Percentiles rank a stretch among this genome's conserved stretches.
Evolutionary conservation across 2,329 filamentous ascomycete species (phyloP).

Genomic region (Sclerotinia borealis): DNA sequence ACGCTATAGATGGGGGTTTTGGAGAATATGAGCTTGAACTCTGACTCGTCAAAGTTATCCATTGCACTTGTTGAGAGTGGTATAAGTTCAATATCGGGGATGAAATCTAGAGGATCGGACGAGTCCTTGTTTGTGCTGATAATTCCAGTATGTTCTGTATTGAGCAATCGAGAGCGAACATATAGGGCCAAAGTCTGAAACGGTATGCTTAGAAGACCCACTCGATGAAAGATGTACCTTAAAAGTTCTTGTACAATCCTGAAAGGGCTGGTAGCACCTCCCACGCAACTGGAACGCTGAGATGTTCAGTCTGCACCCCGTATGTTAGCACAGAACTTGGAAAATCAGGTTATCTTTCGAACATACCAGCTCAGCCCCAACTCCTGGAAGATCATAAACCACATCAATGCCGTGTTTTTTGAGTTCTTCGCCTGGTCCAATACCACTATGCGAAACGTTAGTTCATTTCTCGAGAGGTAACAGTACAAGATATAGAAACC

Average conservation of each 20-base stretch:
- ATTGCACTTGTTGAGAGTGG: slow-evolving; percentile 6
- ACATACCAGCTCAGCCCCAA: slow-evolving; percentile 9
- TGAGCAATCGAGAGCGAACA: slow-evolving; percentile 3
- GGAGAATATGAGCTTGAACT: slow-evolving; percentile 1
- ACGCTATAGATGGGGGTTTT: slow-evolving; percentile 10
- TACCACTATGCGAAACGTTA: slow-evolving; percentile 3
- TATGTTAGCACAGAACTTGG: too few relatives aligned
- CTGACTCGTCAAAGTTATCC: slow-evolving; percentile 9
- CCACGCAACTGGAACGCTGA: slow-evolving; percentile 8
- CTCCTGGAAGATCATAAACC: slow-evolving; percentile 9
- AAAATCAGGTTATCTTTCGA: too few relatives aligned
- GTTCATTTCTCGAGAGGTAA: too few relatives aligned
- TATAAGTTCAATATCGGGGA: slow-evolving; percentile 15
- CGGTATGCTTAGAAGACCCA: slow-evolving; percentile 7
- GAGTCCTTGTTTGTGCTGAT: neutral
- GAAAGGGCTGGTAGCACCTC: slow-evolving; percentile 5
- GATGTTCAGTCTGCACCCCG: slow-evolving; percentile 4
- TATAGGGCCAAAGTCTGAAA: slow-evolving; percentile 5
- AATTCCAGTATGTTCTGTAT: neutral
- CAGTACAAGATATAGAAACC: too few relatives aligned
- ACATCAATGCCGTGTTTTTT: slow-evolving; percentile 9
- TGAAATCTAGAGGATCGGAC: neutral
- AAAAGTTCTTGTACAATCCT: slow-evolving; percentile 6
- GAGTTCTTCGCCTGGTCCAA: slow-evolving; percentile 6
- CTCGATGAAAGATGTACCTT: slow-evolving; percentile 10